Percentiles rank a stretch among this genome's conserved stretches.
phyloP scores from a whole-genome alignment of 441 rosid genomes.

The Gossypium laxum region DNA sequence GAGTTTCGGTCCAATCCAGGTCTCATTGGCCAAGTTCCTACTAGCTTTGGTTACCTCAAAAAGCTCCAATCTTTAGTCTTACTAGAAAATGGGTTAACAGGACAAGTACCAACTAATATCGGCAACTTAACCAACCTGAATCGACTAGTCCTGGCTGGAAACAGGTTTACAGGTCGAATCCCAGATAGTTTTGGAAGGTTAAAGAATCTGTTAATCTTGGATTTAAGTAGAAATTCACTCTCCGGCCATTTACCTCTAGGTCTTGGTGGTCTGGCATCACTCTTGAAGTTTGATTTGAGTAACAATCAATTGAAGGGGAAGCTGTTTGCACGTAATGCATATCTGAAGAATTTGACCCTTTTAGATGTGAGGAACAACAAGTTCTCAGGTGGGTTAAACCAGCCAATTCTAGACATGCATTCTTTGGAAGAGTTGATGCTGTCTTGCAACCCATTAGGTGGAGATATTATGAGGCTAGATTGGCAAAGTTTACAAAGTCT shows the following conservation, averaged over 20 bases:
- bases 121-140: conserved; percentile 44
- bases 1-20: conserved; percentile 76
- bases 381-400: conserved; percentile 51
- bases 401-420: conserved; percentile 41
- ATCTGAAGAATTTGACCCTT: conserved; percentile 57
- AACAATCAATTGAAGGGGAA: conserved; percentile 52
- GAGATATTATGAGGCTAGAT: conserved; percentile 34
- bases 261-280: conserved; percentile 43
- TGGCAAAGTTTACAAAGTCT: conserved; percentile 52
- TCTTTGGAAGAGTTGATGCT: conserved; percentile 56
- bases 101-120: conserved; percentile 37
- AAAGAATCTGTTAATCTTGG: conserved; percentile 52
- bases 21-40: conserved; percentile 55
- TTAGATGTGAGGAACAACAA: conserved; percentile 64
- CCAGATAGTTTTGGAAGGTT: conserved; percentile 48
- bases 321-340: conserved; percentile 38
- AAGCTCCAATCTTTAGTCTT: conserved; percentile 67
- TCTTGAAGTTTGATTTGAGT: conserved; percentile 79
- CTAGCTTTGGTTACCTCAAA: conserved; percentile 36
- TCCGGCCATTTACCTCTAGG: conserved; percentile 52
- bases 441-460: conserved; percentile 53
- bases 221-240: conserved; percentile 59
- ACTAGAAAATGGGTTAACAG: conserved; percentile 54
- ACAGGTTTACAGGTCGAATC: conserved; percentile 45
- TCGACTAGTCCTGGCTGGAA: conserved; percentile 61